A percentile compares a stretch with the other conserved stretches of the same genome.
These are phyloP conservation scores for Conoideocrella luteorostrata DNA, from an alignment of 2,329 filamentous ascomycete genomes.

Conservation along the genomic window DNA sequence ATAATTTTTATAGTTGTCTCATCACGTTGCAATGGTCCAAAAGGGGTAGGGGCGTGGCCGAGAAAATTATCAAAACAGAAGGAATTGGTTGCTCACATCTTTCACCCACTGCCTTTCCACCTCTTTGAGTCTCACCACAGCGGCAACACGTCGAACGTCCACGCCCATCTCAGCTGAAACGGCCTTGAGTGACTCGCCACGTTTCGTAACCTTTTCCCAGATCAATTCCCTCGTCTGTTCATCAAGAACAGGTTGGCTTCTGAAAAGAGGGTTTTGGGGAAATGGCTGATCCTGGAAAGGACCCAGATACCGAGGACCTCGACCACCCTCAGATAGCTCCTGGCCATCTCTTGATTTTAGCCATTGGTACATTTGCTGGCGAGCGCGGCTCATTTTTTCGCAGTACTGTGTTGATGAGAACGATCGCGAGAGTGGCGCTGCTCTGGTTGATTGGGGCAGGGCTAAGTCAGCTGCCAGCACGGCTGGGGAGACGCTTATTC, in stretches of 20 bases:
- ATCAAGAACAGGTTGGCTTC: slow-evolving; percentile 65
- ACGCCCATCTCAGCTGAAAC: slow-evolving; percentile 73
- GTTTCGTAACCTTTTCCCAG: slow-evolving; percentile 59
- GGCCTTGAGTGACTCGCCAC: slow-evolving; percentile 63
- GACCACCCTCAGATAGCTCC: slow-evolving; percentile 17
- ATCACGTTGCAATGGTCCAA: slow-evolving; percentile 36
- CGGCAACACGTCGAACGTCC: slow-evolving; percentile 77
- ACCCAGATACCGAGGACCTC: slow-evolving; percentile 31
- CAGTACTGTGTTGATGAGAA: slow-evolving; percentile 35
- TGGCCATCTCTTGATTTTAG: slow-evolving; percentile 21
- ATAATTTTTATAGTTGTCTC: slow-evolving; percentile 60
- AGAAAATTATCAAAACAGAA: slow-evolving; percentile 5
- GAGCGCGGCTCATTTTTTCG: slow-evolving; percentile 30
- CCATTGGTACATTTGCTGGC: slow-evolving; percentile 34
- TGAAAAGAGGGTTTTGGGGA: slow-evolving; percentile 65
- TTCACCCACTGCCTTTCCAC: slow-evolving; percentile 72
- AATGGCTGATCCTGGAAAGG: slow-evolving; percentile 52
- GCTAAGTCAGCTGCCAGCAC: slow-evolving; percentile 17
- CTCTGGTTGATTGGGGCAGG: slow-evolving; percentile 5
- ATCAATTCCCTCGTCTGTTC: slow-evolving; percentile 68
- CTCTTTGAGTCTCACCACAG: slow-evolving; percentile 78
- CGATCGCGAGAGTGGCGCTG: slow-evolving; percentile 17
- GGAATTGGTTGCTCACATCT: slow-evolving; percentile 54
- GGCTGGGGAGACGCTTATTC: slow-evolving; percentile 20
- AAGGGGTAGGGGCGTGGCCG: slow-evolving; percentile 11